phyloP scores from a whole-genome alignment of 352 stramenopile species.

The Pythium chondricola region DNA sequence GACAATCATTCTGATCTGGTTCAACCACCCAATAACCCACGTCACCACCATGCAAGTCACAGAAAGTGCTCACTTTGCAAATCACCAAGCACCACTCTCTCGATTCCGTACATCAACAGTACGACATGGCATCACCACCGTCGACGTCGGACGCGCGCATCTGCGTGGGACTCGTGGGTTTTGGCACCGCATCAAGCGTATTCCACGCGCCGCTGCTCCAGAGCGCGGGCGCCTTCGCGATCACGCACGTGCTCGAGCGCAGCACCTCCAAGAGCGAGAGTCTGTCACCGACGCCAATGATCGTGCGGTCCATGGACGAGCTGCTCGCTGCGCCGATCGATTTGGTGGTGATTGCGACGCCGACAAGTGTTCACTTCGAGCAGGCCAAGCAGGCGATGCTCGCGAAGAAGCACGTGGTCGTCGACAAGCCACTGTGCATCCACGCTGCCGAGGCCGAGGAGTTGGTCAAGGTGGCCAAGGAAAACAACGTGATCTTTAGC shows the following conservation, averaged over 20 bases:
- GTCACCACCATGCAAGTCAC: background rate
- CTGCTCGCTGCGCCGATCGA: constrained; percentile 53
- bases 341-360: constrained; percentile 68
- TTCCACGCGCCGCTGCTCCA: constrained; percentile 70
- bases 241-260: constrained; percentile 75
- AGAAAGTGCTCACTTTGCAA: background rate
- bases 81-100: background rate
- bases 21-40: background rate
- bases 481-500: constrained; percentile 53
- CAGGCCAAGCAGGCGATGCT: constrained; percentile 63
- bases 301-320: constrained; percentile 70
- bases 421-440: constrained; percentile 72
- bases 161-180: constrained; percentile 60
- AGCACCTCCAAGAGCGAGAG: constrained; percentile 53
- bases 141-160: constrained; percentile 17
- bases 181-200: constrained; percentile 60
- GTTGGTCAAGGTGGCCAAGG: constrained; percentile 36
- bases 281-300: constrained; percentile 35
- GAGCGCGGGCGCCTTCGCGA: constrained; percentile 48
- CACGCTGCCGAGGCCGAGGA: constrained; percentile 43
- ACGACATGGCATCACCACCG: constrained; percentile 2
- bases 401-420: constrained; percentile 69
- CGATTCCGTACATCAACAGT: background rate
- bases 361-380: constrained; percentile 67
- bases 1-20: background rate